A percentile compares a stretch with the other conserved stretches of the same genome.
Conservation (phyloP, 2,329 filamentous ascomycete species). For the Cercospora janseana region DNA sequence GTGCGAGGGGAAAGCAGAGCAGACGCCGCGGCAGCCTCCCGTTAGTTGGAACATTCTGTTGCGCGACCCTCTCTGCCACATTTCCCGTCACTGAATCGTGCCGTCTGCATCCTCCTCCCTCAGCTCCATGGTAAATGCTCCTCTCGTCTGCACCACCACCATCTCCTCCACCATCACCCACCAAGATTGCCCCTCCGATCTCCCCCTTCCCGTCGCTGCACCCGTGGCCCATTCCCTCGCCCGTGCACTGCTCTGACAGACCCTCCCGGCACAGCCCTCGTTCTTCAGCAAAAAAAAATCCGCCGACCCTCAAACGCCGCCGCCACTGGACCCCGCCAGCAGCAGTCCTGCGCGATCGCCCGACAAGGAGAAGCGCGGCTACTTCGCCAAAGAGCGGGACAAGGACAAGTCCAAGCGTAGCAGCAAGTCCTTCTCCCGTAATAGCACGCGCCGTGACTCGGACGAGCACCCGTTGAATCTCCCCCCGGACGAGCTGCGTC, state of each 20-base stretch:
- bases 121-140: slow-evolving; percentile 7
- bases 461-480: slow-evolving; percentile 78
- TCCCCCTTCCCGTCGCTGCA: neutral
- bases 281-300: slow-evolving; percentile 14
- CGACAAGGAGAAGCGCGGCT: slow-evolving; percentile 27
- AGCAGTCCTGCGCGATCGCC: slow-evolving; percentile 2
- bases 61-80: neutral
- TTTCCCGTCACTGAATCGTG: neutral
- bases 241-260: slow-evolving; percentile 4
- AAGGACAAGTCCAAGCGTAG: slow-evolving; percentile 28
- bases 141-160: neutral
- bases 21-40: neutral
- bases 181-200: neutral
- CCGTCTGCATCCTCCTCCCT: neutral
- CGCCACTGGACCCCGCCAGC: neutral
- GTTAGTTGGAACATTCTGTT: neutral
- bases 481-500: slow-evolving; percentile 81
- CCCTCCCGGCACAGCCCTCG: slow-evolving; percentile 6
- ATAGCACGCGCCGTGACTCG: slow-evolving; percentile 42
- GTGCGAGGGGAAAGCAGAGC: neutral
- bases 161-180: neutral
- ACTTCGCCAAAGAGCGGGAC: slow-evolving; percentile 30
- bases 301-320: slow-evolving; percentile 9
- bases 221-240: neutral
- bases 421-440: slow-evolving; percentile 30